Base-by-base conservation (phyloP, 163 green algal species). In the Scenedesmus sp. region DNA sequence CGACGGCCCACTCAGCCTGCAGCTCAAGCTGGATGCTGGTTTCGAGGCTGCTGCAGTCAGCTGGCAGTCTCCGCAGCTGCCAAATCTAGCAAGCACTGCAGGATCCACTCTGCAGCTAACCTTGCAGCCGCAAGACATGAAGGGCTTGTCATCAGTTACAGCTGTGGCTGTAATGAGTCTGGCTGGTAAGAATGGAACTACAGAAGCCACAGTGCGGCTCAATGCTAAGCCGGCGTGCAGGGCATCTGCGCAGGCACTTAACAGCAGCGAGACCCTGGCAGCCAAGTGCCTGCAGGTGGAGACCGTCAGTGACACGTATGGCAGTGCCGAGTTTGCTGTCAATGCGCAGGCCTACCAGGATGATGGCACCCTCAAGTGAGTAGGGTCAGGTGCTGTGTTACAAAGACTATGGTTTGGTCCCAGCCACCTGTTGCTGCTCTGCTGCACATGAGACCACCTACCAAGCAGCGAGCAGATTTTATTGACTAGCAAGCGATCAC, bases 291-390 rank as follows among this genome's bases (percentile, higher is more conserved):
- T 85, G 13, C 26, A 85, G 56, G 54, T 88, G 10, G 56, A 20
- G n/a, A 59, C 57, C 16, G 76, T 56, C n/a, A 88, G 55, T 16
- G 56, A 54, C 7, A 73, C 56, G 16, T 88, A 67, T 9, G 57
- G 57, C 23, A 56, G 54, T 54, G 83, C 83, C 6, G 34, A 55
- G 5, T 91, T 91, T n/a, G 62, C 26, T 54, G 56, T 87, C 26
- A 67, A 60, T 20, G 76, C 76, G 18, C 23, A 64, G 15, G 88
- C 26, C 57, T 87, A 82, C 20, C 55, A 79, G 4, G 88, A 91
- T 66, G 74, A 91, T 56, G 88, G 70, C 20, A 23, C n/a, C 3
- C 76, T 91, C 57, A 91, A 18, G 88, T 91, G 56, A 54, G 64
- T 84, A 46, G 34, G 34, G 34, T 46, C 34, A 46, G 34, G 34